Evolutionary conservation across 1,284 basidiomycete species (phyloP), one percentile per base, ranked within the genome.

Genomic region (Takashimella tepidaria): DNA sequence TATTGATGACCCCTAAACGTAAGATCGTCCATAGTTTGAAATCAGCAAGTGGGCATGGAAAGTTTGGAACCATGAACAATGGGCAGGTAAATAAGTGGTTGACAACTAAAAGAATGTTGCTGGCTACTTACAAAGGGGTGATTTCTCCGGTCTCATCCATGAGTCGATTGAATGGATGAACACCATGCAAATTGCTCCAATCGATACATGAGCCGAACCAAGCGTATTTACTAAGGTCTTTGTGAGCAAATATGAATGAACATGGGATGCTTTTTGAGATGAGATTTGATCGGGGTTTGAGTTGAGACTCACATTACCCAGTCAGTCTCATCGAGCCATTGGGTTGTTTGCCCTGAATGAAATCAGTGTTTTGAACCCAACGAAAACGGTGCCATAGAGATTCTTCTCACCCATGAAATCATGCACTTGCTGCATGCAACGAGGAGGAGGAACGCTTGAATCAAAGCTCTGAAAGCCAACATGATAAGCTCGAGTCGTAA

Each of bases 331-430:
- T 70, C 68, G 11, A 70, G 62, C 68, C 66, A 70, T 44, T 65
- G 56, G 4, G 66, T 68, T 0, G 60, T 60, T 50, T 68, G 66
- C 37, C 66, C 65, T 67, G 41, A 24, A 24, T 22, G 22, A 16
- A n/a, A n/a, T n/a, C n/a, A n/a, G n/a, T n/a, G n/a, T n/a, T n/a
- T n/a, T n/a, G n/a, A n/a, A n/a, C n/a, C n/a, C n/a, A n/a, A n/a
- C n/a, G n/a, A n/a, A n/a, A n/a, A n/a, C n/a, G n/a, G n/a, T n/a
- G n/a, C n/a, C n/a, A 49, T 16, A 41, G 19, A 13, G 21, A 55
- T 43, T 26, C 24, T 12, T 16, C 62, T 52, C 27, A 67, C 67
- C 68, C 71, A 73, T 73, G 50, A 70, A 73, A 56, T 73, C 70
- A 49, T 71, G 70, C 4, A 73, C 71, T 57, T 72, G 65, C 53